Conservation (phyloP, 2,329 filamentous ascomycete species). For the Calonectria hongkongensis region DNA sequence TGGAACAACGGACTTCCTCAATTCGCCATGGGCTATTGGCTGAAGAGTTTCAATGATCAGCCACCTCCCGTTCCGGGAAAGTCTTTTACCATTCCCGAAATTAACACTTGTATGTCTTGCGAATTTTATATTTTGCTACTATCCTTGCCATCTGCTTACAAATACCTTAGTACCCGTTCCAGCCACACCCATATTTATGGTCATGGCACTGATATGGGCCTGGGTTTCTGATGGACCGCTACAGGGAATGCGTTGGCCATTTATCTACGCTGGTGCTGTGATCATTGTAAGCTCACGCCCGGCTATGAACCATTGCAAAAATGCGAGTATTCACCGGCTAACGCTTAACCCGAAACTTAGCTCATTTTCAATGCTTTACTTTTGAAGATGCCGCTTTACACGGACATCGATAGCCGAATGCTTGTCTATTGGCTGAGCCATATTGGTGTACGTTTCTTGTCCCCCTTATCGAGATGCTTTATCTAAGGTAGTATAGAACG, state of each 20-base stretch:
- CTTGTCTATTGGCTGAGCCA: conserved; percentile 49
- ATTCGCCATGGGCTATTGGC: conserved; percentile 46
- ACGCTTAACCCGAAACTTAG: background rate
- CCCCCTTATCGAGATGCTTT: background rate
- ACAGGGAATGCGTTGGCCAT: conserved; percentile 43
- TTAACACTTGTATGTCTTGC: conserved; percentile 42
- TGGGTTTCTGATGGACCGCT: conserved; percentile 48
- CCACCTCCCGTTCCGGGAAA: conserved; percentile 44
- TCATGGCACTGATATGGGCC: conserved; percentile 43
- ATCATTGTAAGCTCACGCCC: conserved; percentile 35
- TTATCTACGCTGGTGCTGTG: conserved; percentile 45
- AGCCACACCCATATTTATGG: conserved; percentile 45
- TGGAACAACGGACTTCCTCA: conserved; percentile 47
- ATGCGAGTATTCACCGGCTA: background rate
- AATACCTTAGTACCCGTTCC: conserved; percentile 42
- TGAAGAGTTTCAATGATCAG: conserved; percentile 46
- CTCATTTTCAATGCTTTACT: conserved; percentile 41
- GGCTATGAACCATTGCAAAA: accelerated
- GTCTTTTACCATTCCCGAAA: conserved; percentile 38
- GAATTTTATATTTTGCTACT: too few relatives aligned
- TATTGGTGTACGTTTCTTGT: conserved; percentile 44
- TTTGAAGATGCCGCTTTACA: conserved; percentile 46
- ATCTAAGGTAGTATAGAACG: conserved; percentile 21
- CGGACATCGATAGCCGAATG: conserved; percentile 37
- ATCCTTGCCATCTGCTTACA: background rate